Conservation (phyloP, 2,329 filamentous ascomycete genomes). For the Exserohilum turcica region DNA sequence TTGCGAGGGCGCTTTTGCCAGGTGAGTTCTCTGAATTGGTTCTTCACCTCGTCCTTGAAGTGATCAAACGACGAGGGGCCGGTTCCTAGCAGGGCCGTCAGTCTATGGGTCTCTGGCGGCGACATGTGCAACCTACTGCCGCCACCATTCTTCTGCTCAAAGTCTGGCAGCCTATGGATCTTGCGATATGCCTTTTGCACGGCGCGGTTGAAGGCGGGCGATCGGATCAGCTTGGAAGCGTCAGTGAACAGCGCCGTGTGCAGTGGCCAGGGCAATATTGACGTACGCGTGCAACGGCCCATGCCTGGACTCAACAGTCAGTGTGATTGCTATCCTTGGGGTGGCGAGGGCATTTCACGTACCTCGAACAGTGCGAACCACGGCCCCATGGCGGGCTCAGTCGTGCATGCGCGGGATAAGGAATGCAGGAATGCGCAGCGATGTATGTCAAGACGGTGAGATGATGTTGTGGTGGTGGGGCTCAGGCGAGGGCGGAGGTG, state of each 20-base stretch:
- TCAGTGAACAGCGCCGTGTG: neutral
- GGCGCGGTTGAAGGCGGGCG: constrained; percentile 60
- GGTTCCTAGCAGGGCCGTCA: constrained; percentile 25
- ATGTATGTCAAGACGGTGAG: too few relatives aligned
- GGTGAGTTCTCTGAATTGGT: constrained; percentile 50
- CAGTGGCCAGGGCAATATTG: neutral
- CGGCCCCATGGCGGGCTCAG: constrained; percentile 30
- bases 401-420: neutral
- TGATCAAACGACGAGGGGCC: constrained; percentile 54
- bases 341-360: constrained; percentile 12
- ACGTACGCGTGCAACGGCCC: constrained; percentile 47
- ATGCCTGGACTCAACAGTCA: constrained; percentile 40
- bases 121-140: constrained; percentile 52
- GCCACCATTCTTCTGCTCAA: constrained; percentile 45
- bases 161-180: constrained; percentile 54
- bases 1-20: constrained; percentile 45
- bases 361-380: constrained; percentile 44
- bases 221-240: constrained; percentile 54
- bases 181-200: constrained; percentile 58
- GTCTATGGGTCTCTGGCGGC: neutral
- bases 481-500: constrained; percentile 3
- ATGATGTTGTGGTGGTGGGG: constrained; percentile 2
- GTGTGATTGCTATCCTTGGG: constrained; percentile 9
- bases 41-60: constrained; percentile 60
- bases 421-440: neutral